phyloP scores from a whole-genome alignment of 805 yeast genomes.

The Henningerozyma blattae region DNA sequence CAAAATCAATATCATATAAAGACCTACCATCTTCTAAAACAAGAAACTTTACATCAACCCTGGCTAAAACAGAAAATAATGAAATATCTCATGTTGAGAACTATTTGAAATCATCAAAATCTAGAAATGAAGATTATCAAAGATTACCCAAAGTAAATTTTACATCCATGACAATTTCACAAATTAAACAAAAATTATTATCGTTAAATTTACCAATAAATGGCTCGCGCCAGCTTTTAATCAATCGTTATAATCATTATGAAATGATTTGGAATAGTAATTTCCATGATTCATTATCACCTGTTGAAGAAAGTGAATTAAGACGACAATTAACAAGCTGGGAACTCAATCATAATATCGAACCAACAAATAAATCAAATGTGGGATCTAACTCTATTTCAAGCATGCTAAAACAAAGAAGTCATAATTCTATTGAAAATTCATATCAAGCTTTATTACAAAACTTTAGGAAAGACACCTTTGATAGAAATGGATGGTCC shows the following conservation, averaged over 20 bases:
- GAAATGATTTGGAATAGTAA: constrained; percentile 72
- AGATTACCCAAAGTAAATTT: constrained; percentile 56
- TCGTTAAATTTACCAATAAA: constrained; percentile 42
- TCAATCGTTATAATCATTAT: constrained; percentile 64
- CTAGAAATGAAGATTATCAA: constrained; percentile 14
- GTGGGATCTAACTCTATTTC: constrained; percentile 10
- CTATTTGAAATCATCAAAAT: background rate
- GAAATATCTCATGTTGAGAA: background rate
- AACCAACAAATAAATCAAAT: constrained; percentile 11
- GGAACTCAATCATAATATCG: constrained; percentile 35
- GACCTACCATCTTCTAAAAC: background rate
- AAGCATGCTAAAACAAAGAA: constrained; percentile 25
- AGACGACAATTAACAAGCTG: constrained; percentile 48
- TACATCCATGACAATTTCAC: constrained; percentile 42
- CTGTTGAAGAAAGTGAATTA: constrained; percentile 44
- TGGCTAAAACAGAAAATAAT: background rate
- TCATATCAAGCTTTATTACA: constrained; percentile 12
- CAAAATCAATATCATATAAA: too few relatives aligned
- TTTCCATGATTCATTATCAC: constrained; percentile 51
- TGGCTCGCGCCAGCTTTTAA: constrained; percentile 56
- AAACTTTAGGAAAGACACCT: constrained; percentile 34
- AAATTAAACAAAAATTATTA: constrained; percentile 47
- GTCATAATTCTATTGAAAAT: constrained; percentile 21
- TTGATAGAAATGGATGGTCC: constrained; percentile 35
- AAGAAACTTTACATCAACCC: background rate